phyloP scores from a whole-genome alignment of 345 rosid genomes.

The Reutealis trisperma region DNA sequence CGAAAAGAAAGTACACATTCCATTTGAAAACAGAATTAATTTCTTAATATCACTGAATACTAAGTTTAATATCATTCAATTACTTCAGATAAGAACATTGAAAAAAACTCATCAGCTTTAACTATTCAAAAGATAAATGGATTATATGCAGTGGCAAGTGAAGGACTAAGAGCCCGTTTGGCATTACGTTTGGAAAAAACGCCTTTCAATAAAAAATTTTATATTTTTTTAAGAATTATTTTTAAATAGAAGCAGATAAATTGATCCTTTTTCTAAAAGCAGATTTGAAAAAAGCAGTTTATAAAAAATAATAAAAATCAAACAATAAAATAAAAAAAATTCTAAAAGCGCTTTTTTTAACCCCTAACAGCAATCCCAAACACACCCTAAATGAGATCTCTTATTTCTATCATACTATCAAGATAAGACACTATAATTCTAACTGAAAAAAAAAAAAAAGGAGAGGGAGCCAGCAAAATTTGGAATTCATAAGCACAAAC shows the following conservation, averaged over 20 bases:
- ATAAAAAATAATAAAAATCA: too few species aligned
- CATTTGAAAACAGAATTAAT: neutral
- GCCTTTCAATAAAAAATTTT: too few species aligned
- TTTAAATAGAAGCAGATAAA: too few species aligned
- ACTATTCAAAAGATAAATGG: neutral
- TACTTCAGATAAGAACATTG: neutral
- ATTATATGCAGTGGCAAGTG: neutral
- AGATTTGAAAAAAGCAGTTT: too few species aligned
- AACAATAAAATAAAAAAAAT: too few species aligned
- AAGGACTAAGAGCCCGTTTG: too few species aligned
- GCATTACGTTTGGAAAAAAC: too few species aligned
- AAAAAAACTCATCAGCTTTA: neutral
- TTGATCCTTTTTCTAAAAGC: too few species aligned
- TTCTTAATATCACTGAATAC: neutral
- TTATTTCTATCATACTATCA: neutral
- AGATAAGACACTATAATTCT: neutral
- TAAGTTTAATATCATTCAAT: neutral
- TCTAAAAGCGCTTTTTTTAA: too few species aligned
- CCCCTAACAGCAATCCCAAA: too few species aligned
- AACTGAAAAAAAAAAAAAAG: neutral
- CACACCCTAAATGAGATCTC: neutral
- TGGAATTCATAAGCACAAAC: slow-evolving; percentile 22
- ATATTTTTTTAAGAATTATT: too few species aligned
- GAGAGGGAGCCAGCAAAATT: neutral
- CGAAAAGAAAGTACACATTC: neutral